A percentile compares a stretch with the other conserved stretches of the same genome.
Evolutionary conservation across 306 rosid species (phyloP).

Genomic region (Quercus mongolica): DNA sequence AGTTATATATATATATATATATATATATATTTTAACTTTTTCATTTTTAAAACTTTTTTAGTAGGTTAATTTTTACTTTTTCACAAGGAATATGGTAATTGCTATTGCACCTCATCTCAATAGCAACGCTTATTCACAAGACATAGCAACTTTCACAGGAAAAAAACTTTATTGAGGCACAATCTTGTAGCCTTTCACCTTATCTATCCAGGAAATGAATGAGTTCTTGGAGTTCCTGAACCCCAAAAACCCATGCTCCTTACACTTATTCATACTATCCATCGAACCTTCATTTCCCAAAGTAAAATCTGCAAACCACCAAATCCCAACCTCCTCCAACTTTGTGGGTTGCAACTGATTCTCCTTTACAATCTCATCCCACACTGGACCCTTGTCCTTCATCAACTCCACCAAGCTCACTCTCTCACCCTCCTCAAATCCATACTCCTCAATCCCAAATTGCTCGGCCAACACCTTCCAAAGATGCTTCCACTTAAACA

Average conservation of each 20-base stretch:
- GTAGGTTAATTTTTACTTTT: too few relatives aligned
- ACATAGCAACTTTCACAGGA: too few relatives aligned
- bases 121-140: too few relatives aligned
- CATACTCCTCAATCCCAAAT: slow-evolving; percentile 61
- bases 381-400: slow-evolving; percentile 53
- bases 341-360: slow-evolving; percentile 37
- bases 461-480: slow-evolving; percentile 75
- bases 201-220: slow-evolving; percentile 52
- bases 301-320: slow-evolving; percentile 50
- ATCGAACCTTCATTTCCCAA: slow-evolving; percentile 2
- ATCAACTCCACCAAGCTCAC: slow-evolving; percentile 35
- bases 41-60: too few relatives aligned
- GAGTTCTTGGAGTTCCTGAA: slow-evolving; percentile 70
- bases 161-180: neutral
- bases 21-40: too few relatives aligned
- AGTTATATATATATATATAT: too few relatives aligned
- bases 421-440: slow-evolving; percentile 41
- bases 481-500: slow-evolving; percentile 61
- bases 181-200: slow-evolving; percentile 29
- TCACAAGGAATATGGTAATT: too few relatives aligned
- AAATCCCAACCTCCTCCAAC: slow-evolving; percentile 47
- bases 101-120: too few relatives aligned
- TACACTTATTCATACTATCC: slow-evolving; percentile 63
- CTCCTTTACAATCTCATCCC: slow-evolving; percentile 65
- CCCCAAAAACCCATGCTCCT: slow-evolving; percentile 70